A percentile compares a stretch with the other conserved stretches of the same genome.
These are phyloP conservation scores for Crucibulum laeve DNA, from an alignment of 768 basidiomycete genomes.

Conservation along the genomic window DNA sequence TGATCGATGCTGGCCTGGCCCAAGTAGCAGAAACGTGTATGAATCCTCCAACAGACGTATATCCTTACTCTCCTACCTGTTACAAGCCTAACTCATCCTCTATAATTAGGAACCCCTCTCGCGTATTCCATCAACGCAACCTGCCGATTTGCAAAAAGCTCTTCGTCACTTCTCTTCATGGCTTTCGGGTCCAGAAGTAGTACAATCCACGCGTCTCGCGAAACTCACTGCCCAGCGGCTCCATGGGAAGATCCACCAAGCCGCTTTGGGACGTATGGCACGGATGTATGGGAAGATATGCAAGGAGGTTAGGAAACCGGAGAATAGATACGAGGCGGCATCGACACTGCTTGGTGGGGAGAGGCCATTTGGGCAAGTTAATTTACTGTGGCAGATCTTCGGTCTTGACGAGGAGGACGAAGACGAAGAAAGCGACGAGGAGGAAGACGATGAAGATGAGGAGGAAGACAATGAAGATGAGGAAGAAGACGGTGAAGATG, in stretches of 20 bases:
- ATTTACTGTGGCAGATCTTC: slow-evolving; percentile 72
- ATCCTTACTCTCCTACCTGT: slow-evolving; percentile 9
- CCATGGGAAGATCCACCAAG: slow-evolving; percentile 68
- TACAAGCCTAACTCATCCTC: background rate
- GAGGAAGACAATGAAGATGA: slow-evolving; percentile 10
- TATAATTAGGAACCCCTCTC: slow-evolving; percentile 67
- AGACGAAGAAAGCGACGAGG: slow-evolving; percentile 5
- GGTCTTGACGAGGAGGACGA: slow-evolving; percentile 51
- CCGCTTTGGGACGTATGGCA: slow-evolving; percentile 65
- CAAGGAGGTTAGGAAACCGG: slow-evolving; percentile 67
- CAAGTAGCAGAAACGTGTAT: slow-evolving; percentile 40
- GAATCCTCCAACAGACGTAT: slow-evolving; percentile 34
- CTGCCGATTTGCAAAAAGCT: slow-evolving; percentile 55
- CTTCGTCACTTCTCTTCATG: slow-evolving; percentile 76
- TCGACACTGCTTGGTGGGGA: slow-evolving; percentile 79
- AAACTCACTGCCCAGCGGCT: slow-evolving; percentile 66
- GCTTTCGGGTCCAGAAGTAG: slow-evolving; percentile 78
- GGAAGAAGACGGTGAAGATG: slow-evolving; percentile 11
- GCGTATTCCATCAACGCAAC: slow-evolving; percentile 61
- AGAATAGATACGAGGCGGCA: slow-evolving; percentile 89
- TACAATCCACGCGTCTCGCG: slow-evolving; percentile 75
- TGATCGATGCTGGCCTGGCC: slow-evolving; percentile 50
- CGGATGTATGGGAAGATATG: slow-evolving; percentile 70
- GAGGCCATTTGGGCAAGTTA: slow-evolving; percentile 77
- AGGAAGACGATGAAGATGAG: slow-evolving; percentile 10